These are phyloP conservation scores for Argentina anserina DNA, from an alignment of 306 rosid species.

Conservation along the genomic window DNA sequence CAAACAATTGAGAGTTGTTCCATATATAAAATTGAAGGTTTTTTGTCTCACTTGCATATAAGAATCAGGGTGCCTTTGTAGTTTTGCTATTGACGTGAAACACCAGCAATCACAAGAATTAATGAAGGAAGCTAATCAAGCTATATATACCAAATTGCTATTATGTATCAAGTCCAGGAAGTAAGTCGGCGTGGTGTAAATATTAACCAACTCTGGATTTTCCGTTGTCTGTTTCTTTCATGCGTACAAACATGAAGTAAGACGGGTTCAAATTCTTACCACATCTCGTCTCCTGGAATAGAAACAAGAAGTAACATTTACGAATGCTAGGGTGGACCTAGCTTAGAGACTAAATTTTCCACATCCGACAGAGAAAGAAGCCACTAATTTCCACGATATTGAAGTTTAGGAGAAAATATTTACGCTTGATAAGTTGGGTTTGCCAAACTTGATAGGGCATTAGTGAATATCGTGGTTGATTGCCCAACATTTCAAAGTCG, in stretches of 20 bases:
- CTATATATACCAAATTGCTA: neutral
- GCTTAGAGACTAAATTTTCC: neutral
- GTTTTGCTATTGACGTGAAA: slow-evolving; percentile 3
- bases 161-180: neutral
- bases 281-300: neutral
- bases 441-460: no score
- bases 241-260: neutral
- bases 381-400: neutral
- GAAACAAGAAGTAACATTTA: neutral
- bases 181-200: neutral
- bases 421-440: no score
- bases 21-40: neutral
- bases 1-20: slow-evolving; percentile 1
- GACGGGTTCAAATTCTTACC: neutral
- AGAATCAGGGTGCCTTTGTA: neutral
- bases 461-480: no score
- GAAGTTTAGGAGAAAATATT: no score
- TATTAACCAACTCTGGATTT: neutral
- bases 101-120: neutral
- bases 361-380: neutral
- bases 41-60: neutral
- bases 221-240: neutral
- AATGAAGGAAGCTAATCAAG: neutral
- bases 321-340: neutral
- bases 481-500: no score